Evolutionary conservation across 345 rosid genomes (phyloP), one percentile per base, ranked within the genome.

Genomic region (Carallia brachiata): DNA sequence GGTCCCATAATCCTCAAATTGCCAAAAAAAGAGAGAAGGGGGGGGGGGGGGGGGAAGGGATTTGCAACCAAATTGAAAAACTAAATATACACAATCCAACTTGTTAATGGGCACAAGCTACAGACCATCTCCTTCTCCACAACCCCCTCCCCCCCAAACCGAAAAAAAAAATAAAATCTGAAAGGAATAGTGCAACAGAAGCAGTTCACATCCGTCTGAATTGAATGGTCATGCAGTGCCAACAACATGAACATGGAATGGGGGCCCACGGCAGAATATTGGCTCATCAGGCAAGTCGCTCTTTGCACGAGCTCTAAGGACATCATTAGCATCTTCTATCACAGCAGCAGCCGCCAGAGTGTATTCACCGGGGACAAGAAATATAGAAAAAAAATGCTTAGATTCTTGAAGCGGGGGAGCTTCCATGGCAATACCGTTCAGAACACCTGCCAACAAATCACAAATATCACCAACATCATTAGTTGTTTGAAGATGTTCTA

Each of bases 321-420:
- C 79, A 62, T 89, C 92, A 74, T 86, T 92, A 8, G 97, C 90
- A 69, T 89, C 90, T 72, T 89, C 95, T 4, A 96, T 88, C 28
- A 92, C 89, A 8, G 96, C 98, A 17, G 97, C 91, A 39, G 97
- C 94, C 39, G 85, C 85, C 77, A 96, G 69, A 2, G 96, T 88
- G 81, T 92, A 96, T 80, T 92, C 98, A 62, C 99, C 99, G 0
- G 97, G 99, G 18, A 92, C 95, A 56, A 92, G 95, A 75, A 92
- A 86, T 30, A 96, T 80, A 6, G 98, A 86, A 83, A 96, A 96
- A 39, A 84, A 18, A 70, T 90, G 98, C 73, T 78, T 86, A 18
- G 81, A 62, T 83, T 92, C 98, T 81, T 85, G 76, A 36, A 96
- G 86, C 0, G 98, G 91, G 3, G 89, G 89, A 76, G 82, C 90